These are phyloP conservation scores for Ormosia emarginata DNA, from an alignment of 306 rosid species.

Conservation along the genomic window DNA sequence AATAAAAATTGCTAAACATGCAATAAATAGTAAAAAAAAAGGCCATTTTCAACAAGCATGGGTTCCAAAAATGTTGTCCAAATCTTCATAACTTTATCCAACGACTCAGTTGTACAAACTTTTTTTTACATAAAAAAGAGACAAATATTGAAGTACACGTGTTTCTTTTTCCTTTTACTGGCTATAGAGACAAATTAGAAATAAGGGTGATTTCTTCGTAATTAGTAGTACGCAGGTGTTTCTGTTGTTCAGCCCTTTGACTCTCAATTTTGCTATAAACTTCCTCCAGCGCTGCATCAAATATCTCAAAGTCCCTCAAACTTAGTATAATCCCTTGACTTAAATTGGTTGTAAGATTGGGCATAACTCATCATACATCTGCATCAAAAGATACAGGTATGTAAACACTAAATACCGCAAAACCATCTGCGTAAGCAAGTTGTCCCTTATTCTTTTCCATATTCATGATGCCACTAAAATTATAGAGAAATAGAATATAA, in stretches of 20 bases:
- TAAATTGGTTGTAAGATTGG: conserved; percentile 89
- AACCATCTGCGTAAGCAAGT: background rate
- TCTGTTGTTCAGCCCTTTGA: conserved; percentile 84
- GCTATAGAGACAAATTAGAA: too few relatives aligned
- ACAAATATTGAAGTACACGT: too few relatives aligned
- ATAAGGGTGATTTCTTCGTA: too few relatives aligned
- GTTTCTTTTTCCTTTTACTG: too few relatives aligned
- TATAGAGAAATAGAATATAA: conserved; percentile 27
- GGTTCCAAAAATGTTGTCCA: too few relatives aligned
- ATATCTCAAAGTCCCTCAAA: conserved; percentile 52
- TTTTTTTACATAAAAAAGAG: too few relatives aligned
- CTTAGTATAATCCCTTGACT: conserved; percentile 64
- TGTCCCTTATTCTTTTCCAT: background rate
- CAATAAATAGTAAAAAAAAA: too few relatives aligned
- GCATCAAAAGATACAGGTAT: conserved; percentile 32
- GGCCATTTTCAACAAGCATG: too few relatives aligned
- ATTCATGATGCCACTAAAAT: background rate
- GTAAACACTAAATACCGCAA: background rate
- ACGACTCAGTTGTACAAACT: too few relatives aligned
- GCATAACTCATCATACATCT: conserved; percentile 97
- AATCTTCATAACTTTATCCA: too few relatives aligned
- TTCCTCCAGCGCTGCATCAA: conserved; percentile 96
- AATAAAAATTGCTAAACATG: too few relatives aligned
- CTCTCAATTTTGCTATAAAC: conserved; percentile 96
- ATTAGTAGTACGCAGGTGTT: too few relatives aligned